Evolutionary conservation across 1,284 basidiomycete genomes (phyloP), one percentile per base, ranked within the genome.

Genomic region (Irpex rosettiformis): DNA sequence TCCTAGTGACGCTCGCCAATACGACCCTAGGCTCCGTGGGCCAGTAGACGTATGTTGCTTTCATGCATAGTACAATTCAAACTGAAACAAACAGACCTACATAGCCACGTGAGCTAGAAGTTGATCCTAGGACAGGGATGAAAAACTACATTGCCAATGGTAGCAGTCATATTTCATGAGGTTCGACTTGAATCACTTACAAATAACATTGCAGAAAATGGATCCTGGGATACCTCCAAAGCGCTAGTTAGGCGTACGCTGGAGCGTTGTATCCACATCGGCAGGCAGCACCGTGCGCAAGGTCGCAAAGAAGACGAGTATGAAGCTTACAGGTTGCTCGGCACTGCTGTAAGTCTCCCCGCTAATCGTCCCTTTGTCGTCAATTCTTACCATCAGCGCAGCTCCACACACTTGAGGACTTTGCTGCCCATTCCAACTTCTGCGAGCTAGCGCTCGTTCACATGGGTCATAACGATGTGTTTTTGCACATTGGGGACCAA

Each of bases 81-180:
- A 16, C 8, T 27, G 2, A 27, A 2, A 6, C 22, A 16, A n/a
- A 51, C 5, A 8, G 13, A 43, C 27, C 43, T 45, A 18, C 42
- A 51, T 28, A 88, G 84, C 89, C 89, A 0, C 75, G 82, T 47
- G 95, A 98, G 70, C 79, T 97, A 4, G 90, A 96, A 66, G 82
- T 98, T 22, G 95, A 98, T 71, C 85, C 85, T 1, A 77, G 81
- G 8, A 93, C 90, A 0, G 95, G 94, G 4, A 96, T 98, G 94
- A 97, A 97, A 78, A 95, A 95, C 69, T 98, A 96, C 71, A 95
- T 97, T 60, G 92, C 93, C 1, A 96, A 95, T 67, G 87, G 86
- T 83, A 52, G 55, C 37, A 11, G 22, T 40, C n/a, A 51, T 43
- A 54, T 27, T 28, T 24, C 8, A 10, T 24, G 24, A 10, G 11